Evolutionary conservation across 257 asterid genomes (phyloP).

Genomic region (Capsicum pubescens): DNA sequence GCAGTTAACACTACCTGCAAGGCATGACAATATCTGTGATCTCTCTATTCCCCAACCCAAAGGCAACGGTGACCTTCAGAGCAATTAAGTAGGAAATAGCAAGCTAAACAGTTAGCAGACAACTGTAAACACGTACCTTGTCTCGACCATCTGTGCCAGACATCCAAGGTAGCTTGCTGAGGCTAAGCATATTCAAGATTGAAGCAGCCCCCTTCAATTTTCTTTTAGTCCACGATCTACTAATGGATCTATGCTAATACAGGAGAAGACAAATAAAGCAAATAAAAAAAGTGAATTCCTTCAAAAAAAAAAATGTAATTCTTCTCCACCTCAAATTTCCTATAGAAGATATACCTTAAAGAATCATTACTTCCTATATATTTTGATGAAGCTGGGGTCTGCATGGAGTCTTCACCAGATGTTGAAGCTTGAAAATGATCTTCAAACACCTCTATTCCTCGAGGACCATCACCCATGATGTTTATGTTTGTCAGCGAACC

Average conservation of each 20-base stretch:
- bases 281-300: conserved; percentile 30
- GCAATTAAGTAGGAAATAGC: conserved; percentile 29
- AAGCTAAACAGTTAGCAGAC: conserved; percentile 24
- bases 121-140: conserved; percentile 53
- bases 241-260: conserved; percentile 62
- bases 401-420: conserved; percentile 52
- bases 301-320: conserved; percentile 18
- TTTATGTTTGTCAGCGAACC: conserved; percentile 37
- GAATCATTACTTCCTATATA: conserved; percentile 37
- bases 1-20: conserved; percentile 79
- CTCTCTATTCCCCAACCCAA: neutral
- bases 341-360: conserved; percentile 48
- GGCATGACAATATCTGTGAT: neutral
- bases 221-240: conserved; percentile 50
- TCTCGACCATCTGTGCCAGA: conserved; percentile 70
- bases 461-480: conserved; percentile 88
- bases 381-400: conserved; percentile 39
- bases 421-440: conserved; percentile 71
- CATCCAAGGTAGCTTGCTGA: conserved; percentile 74
- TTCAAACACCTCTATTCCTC: conserved; percentile 60
- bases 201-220: conserved; percentile 59
- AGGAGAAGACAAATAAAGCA: conserved; percentile 4
- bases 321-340: conserved; percentile 8
- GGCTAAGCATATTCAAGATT: conserved; percentile 77
- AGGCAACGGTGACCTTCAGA: conserved; percentile 24